phyloP scores from a whole-genome alignment of 2,329 filamentous ascomycete species.

The Colletotrichum liriopes region DNA sequence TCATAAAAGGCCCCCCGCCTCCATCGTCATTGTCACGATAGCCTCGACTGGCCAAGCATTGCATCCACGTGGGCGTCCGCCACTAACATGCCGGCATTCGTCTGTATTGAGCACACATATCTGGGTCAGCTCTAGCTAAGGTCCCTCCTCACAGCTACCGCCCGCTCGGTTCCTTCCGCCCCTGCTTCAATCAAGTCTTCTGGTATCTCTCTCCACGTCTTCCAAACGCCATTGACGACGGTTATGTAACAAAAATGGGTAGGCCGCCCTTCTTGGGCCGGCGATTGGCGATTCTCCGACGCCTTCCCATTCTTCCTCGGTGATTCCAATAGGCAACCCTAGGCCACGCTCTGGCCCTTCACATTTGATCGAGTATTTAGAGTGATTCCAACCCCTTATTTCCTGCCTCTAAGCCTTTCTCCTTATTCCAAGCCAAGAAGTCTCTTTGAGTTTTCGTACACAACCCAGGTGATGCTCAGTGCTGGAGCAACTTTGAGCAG shows the following conservation, averaged over 20 bases:
- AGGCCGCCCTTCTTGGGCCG: constrained; percentile 5
- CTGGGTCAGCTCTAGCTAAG: background rate
- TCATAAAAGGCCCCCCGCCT: background rate
- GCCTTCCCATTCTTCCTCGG: constrained; percentile 14
- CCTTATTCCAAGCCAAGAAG: constrained; percentile 70
- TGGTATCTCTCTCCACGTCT: constrained; percentile 39
- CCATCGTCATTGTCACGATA: constrained; percentile 9
- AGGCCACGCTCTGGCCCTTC: background rate
- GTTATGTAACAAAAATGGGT: constrained; percentile 38
- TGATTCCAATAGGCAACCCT: background rate
- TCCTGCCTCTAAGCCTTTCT: constrained; percentile 19
- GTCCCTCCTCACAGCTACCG: background rate
- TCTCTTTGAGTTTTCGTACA: constrained; percentile 92
- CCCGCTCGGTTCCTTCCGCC: constrained; percentile 7
- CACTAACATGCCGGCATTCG: constrained; percentile 15
- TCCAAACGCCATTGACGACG: constrained; percentile 33
- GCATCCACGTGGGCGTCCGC: constrained; percentile 1
- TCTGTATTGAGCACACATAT: constrained; percentile 26
- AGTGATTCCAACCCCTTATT: constrained; percentile 3
- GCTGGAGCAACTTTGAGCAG: constrained; percentile 96
- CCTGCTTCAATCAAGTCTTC: constrained; percentile 31
- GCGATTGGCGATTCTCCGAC: constrained; percentile 9
- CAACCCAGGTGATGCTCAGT: constrained; percentile 94
- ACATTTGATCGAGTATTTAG: background rate
- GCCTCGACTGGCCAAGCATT: constrained; percentile 5